Percentiles rank a stretch among this genome's conserved stretches.
phyloP scores from a whole-genome alignment of 176 grass and related monocot species.

The Elymus sibiricus region DNA sequence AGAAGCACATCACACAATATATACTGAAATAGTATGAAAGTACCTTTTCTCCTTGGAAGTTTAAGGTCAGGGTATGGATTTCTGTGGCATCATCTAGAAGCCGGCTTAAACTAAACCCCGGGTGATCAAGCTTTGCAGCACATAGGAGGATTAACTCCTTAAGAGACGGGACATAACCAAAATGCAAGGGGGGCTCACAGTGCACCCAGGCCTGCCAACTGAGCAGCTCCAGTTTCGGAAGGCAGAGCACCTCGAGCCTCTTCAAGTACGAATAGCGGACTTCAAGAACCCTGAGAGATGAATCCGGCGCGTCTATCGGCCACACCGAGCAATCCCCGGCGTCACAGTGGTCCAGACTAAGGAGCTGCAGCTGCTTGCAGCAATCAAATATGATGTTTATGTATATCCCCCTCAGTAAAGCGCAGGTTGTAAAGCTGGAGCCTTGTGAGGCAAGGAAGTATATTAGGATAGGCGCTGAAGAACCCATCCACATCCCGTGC shows the following conservation, averaged over 20 bases:
- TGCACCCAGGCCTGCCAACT: neutral
- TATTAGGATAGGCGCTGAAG: too few species aligned
- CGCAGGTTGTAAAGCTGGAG: too few species aligned
- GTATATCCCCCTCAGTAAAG: neutral
- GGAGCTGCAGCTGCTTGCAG: too few species aligned
- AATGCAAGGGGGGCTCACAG: neutral
- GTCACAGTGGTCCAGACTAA: too few species aligned
- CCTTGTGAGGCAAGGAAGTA: too few species aligned
- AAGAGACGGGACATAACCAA: neutral
- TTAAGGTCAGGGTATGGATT: neutral
- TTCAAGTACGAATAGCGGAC: neutral
- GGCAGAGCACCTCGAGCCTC: neutral
- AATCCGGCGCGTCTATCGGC: neutral
- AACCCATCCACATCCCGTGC: neutral
- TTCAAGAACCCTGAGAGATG: neutral
- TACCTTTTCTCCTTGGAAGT: slow-evolving; percentile 13
- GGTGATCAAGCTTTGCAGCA: neutral
- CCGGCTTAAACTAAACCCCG: neutral
- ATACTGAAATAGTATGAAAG: neutral
- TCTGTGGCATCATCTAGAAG: neutral
- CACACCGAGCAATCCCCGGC: too few species aligned
- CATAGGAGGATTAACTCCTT: neutral
- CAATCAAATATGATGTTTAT: neutral
- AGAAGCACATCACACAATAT: neutral
- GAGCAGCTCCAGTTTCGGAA: slow-evolving; percentile 4